Percentiles rank a stretch among this genome's conserved stretches.
Evolutionary conservation across 192 early-diverging fungal species (phyloP).

Genomic region (Podila epicladia): DNA sequence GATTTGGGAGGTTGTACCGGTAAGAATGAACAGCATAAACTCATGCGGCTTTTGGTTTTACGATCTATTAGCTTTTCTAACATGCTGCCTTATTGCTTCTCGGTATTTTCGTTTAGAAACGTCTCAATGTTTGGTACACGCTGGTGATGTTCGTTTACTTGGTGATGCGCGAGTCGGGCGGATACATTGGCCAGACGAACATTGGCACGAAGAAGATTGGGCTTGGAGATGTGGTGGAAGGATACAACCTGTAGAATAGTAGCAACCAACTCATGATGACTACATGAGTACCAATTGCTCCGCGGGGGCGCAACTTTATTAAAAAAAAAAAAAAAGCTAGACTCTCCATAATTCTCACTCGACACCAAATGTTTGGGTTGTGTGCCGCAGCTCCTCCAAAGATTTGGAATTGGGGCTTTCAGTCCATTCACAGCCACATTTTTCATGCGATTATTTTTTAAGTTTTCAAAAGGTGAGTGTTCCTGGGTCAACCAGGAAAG

Average conservation of each 20-base stretch:
- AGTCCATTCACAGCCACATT: too few relatives aligned
- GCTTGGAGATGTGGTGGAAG: conserved; percentile 60
- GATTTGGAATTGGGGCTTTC: too few relatives aligned
- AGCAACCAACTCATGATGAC: neutral
- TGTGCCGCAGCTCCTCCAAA: neutral
- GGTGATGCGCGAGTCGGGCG: conserved; percentile 63
- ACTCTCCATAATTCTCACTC: neutral
- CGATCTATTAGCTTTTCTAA: neutral
- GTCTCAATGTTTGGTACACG: conserved; percentile 52
- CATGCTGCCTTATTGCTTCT: neutral
- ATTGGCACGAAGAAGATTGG: conserved; percentile 63
- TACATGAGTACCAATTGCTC: neutral
- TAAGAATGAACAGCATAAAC: conserved; percentile 39
- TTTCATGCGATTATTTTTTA: too few relatives aligned
- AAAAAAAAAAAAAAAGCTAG: neutral
- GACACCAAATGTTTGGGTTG: neutral
- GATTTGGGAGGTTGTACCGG: conserved; percentile 63
- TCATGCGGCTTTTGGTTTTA: too few relatives aligned
- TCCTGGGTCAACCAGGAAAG: too few relatives aligned
- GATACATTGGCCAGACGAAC: conserved; percentile 65
- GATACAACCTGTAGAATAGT: conserved; percentile 33
- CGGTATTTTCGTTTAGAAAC: conserved; percentile 29
- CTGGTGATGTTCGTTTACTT: conserved; percentile 63
- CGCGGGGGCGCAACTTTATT: neutral
- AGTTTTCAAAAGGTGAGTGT: too few relatives aligned